Evolutionary conservation across 2,329 filamentous ascomycete genomes (phyloP).

Genomic region (Ophiostoma perfectum): DNA sequence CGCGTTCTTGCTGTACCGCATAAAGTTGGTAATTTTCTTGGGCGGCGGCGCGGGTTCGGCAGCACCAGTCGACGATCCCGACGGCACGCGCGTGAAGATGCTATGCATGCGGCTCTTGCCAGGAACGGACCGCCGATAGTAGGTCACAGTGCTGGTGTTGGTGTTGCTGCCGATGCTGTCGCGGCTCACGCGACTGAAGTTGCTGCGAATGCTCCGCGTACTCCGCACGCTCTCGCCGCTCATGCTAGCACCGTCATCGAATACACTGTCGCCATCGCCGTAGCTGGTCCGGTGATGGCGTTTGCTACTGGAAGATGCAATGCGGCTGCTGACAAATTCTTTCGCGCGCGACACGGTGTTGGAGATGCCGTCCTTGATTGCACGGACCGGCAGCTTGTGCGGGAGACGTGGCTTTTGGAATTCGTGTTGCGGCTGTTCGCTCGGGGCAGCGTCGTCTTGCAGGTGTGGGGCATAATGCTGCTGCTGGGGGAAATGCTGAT

Average conservation of each 20-base stretch:
- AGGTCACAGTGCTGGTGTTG: slow-evolving; percentile 19
- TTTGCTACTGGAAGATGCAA: not conserved
- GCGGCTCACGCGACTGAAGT: slow-evolving; percentile 14
- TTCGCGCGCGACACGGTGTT: slow-evolving; percentile 22
- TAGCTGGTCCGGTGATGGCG: not conserved
- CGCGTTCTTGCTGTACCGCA: slow-evolving; percentile 19
- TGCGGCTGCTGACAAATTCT: slow-evolving; percentile 19
- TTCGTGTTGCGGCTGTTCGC: slow-evolving; percentile 26
- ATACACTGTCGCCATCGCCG: not conserved
- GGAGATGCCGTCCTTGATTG: slow-evolving; percentile 18
- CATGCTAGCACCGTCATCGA: slow-evolving; percentile 19
- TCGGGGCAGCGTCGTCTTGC: not conserved
- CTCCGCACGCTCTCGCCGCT: slow-evolving; percentile 18
- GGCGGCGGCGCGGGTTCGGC: not conserved
- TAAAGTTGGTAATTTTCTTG: slow-evolving; percentile 25
- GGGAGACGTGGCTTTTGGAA: slow-evolving; percentile 28
- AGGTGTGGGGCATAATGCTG: too few relatives aligned
- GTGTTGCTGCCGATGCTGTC: slow-evolving; percentile 18
- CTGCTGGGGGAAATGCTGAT: not conserved
- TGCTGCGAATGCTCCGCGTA: slow-evolving; percentile 10
- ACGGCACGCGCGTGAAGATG: slow-evolving; percentile 25
- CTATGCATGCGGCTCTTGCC: slow-evolving; percentile 33
- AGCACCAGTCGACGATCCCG: not conserved
- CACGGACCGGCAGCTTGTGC: not conserved
- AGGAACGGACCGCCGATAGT: slow-evolving; percentile 41